Evolutionary conservation across 352 stramenopile species (phyloP).

Genomic region (Phytopythium litorale): DNA sequence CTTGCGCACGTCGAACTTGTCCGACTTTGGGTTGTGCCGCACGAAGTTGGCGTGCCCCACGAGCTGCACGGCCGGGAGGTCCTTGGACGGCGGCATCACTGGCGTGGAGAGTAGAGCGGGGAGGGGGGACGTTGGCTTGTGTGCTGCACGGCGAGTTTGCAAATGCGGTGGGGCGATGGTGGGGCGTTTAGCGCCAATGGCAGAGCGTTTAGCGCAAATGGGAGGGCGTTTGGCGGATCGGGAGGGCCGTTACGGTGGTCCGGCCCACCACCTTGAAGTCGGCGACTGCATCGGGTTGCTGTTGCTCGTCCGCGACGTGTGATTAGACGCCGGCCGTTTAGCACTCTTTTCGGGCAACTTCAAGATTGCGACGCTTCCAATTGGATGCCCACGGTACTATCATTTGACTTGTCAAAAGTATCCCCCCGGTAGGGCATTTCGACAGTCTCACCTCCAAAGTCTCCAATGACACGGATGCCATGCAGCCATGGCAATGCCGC

Average conservation of each 20-base stretch:
- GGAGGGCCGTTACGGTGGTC: neutral
- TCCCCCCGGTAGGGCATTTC: no score
- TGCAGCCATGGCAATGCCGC: no score
- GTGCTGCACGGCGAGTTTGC: neutral
- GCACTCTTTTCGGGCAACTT: neutral
- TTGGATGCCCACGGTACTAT: no score
- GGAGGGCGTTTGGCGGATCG: no score
- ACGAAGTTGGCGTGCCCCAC: constrained; percentile 76
- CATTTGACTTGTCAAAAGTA: no score
- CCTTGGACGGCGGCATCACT: neutral
- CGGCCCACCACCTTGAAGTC: neutral
- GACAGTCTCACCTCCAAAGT: no score
- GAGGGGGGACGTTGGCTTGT: neutral
- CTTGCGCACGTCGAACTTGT: constrained; percentile 71
- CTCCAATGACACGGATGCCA: neutral
- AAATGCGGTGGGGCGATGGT: neutral
- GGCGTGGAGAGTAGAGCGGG: neutral
- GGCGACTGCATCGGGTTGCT: neutral
- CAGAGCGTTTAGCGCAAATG: neutral
- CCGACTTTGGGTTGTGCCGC: constrained; percentile 69
- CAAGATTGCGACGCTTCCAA: no score
- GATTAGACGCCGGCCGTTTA: neutral
- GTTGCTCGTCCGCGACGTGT: neutral
- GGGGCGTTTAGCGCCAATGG: no score
- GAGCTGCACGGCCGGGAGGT: constrained; percentile 33